Base-by-base conservation (phyloP, 2,329 filamentous ascomycete genomes). In the Ophiostoma piceae region DNA sequence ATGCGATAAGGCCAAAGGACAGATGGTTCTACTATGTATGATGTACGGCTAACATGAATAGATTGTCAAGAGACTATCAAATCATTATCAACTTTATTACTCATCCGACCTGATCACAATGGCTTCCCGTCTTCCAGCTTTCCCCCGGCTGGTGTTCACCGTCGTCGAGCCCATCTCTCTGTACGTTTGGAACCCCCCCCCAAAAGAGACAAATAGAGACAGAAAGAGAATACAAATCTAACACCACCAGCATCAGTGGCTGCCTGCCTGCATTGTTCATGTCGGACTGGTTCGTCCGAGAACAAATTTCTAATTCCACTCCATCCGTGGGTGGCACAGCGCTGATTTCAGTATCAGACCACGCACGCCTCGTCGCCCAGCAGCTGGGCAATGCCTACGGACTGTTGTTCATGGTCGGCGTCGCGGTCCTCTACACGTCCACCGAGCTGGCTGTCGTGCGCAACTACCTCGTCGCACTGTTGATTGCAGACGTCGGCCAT, bases 331-430 rank as follows among this genome's bases (percentile, higher is more conserved):
- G 64, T 43, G 64, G 12, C 37, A 66, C 65, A 22, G 32, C 62
- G 8, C 76, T 79, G 32, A n/a, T 51, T 37, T 81, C 82, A 65
- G 64, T 68, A 12, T 72, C 72, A 12, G 79, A 80, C 67, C 81
- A 83, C 74, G 82, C 82, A 72, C 81, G 84, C 60, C 80, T 89
- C n/a, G 79, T 91, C 37, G 85, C 87, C 65, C 82, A 85, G 74
- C 88, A 92, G 78, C 82, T 92, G 19, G 89, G 88, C 64, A 92
- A 92, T 74, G 77, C 88, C 26, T 92, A 92, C 74, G 83, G 88
- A 0, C 82, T 92, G 14, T 80, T 91, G 66, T 87, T 85, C 72
- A 80, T 92, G 70, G 77, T 91, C 4, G 89, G 87, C 2, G 76
- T 91, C 8, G 87, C 84, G 4, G 83, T 92, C 19, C 80, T 91